These are phyloP conservation scores for Saussurea involucrata DNA, from an alignment of 129 eudicot genomes.

Conservation along the genomic window DNA sequence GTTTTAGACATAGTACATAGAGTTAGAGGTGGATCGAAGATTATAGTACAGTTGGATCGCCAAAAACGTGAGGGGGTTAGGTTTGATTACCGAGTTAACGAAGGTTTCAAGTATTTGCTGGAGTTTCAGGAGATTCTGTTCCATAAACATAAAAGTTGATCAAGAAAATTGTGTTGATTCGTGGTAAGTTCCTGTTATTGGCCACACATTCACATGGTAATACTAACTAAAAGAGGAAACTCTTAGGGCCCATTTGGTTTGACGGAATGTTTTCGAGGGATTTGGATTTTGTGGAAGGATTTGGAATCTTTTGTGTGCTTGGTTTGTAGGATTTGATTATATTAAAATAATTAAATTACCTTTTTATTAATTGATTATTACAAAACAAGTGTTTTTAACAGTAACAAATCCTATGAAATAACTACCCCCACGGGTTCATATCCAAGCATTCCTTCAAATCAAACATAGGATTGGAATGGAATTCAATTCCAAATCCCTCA, in stretches of 20 bases:
- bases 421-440: neutral
- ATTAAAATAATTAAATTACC: neutral
- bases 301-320: too few relatives aligned
- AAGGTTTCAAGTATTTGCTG: neutral
- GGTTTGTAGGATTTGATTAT: too few relatives aligned
- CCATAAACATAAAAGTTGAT: too few relatives aligned
- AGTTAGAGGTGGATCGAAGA: neutral
- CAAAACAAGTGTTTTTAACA: neutral
- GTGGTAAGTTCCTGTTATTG: too few relatives aligned
- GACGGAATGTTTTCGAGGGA: too few relatives aligned
- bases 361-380: neutral
- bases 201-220: too few relatives aligned
- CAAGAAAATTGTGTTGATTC: too few relatives aligned
- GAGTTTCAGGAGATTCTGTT: neutral
- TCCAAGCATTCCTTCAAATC: neutral
- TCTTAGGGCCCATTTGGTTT: too few relatives aligned
- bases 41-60: neutral
- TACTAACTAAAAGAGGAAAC: neutral
- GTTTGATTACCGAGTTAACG: neutral
- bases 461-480: neutral
- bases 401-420: neutral
- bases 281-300: too few relatives aligned
- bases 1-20: neutral
- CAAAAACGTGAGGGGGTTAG: neutral
- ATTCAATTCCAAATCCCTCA: neutral